These are phyloP conservation scores for Amanita phalloides DNA, from an alignment of 768 basidiomycete species.

Conservation along the genomic window DNA sequence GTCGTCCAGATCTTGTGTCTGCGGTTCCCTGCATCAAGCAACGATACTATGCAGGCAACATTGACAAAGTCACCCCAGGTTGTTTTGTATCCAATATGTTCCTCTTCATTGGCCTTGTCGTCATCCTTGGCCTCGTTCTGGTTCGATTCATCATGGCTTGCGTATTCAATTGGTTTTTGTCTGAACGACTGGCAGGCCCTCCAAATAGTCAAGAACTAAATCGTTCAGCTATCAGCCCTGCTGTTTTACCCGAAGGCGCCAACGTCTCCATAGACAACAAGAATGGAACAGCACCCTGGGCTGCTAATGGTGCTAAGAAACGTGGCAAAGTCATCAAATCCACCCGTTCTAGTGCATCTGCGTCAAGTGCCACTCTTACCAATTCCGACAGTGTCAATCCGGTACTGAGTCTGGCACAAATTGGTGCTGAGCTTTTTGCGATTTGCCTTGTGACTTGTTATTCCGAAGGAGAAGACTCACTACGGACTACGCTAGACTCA, in stretches of 20 bases:
- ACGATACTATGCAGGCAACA: constrained; percentile 88
- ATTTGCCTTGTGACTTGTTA: constrained; percentile 97
- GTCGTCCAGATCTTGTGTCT: constrained; percentile 47
- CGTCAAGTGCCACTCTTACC: constrained; percentile 47
- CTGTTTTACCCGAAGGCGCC: constrained; percentile 94
- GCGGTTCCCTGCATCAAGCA: constrained; percentile 74
- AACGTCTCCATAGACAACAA: constrained; percentile 88
- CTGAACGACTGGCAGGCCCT: constrained; percentile 67
- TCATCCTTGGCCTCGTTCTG: constrained; percentile 85
- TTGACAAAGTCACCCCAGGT: constrained; percentile 93
- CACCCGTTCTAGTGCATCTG: constrained; percentile 37
- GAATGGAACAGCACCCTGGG: constrained; percentile 93
- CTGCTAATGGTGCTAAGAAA: constrained; percentile 45
- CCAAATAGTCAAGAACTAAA: constrained; percentile 64
- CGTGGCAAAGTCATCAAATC: constrained; percentile 35
- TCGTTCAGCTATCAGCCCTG: constrained; percentile 82
- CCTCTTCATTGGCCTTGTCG: constrained; percentile 81
- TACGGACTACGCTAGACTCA: constrained; percentile 87
- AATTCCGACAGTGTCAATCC: constrained; percentile 41
- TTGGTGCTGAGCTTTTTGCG: constrained; percentile 91
- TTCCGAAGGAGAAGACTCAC: constrained; percentile 89
- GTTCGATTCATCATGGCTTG: constrained; percentile 95
- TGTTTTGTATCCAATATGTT: constrained; percentile 88
- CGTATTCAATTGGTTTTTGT: constrained; percentile 94
- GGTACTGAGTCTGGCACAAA: constrained; percentile 77